Conservation (phyloP, 1,284 basidiomycete species). For the Leccinum pachyderme region DNA sequence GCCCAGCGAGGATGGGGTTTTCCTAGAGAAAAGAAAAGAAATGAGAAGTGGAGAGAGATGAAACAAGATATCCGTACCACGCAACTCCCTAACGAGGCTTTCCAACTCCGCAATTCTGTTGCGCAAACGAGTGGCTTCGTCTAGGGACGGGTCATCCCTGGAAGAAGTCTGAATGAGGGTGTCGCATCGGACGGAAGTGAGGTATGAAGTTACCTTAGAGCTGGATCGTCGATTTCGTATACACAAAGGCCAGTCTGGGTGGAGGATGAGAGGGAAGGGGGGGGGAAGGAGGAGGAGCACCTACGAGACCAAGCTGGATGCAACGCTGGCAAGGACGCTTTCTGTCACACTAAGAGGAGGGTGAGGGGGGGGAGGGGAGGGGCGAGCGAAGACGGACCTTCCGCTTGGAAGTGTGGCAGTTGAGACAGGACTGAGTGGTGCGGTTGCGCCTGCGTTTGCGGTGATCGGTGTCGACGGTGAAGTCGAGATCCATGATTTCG, state of each 20-base stretch:
- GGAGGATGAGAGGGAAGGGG: slow-evolving; percentile 12
- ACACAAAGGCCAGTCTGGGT: slow-evolving; percentile 84
- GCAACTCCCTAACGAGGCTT: slow-evolving; percentile 79
- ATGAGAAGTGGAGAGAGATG: slow-evolving; percentile 16
- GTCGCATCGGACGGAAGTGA: background rate
- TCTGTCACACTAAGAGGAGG: slow-evolving; percentile 61
- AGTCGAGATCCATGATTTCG: slow-evolving; percentile 67
- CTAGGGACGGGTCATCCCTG: slow-evolving; percentile 81
- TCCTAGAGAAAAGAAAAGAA: slow-evolving; percentile 41
- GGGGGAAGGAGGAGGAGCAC: slow-evolving; percentile 11
- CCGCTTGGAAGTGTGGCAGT: slow-evolving; percentile 90
- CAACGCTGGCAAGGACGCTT: slow-evolving; percentile 86
- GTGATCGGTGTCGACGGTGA: slow-evolving; percentile 65
- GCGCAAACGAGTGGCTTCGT: slow-evolving; percentile 79
- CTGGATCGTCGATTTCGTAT: slow-evolving; percentile 88
- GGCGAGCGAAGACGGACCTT: slow-evolving; percentile 54
- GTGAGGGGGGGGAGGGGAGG: background rate
- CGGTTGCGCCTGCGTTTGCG: slow-evolving; percentile 78
- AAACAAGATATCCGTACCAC: slow-evolving; percentile 47
- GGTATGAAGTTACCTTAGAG: slow-evolving; percentile 56
- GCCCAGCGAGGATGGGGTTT: slow-evolving; percentile 84
- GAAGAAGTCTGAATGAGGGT: slow-evolving; percentile 11
- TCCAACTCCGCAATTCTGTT: slow-evolving; percentile 88
- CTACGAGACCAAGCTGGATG: slow-evolving; percentile 76
- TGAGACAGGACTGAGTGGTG: slow-evolving; percentile 85